These are phyloP conservation scores for Xylaria multiplex DNA, from an alignment of 2,329 filamentous ascomycete genomes.

Conservation along the genomic window DNA sequence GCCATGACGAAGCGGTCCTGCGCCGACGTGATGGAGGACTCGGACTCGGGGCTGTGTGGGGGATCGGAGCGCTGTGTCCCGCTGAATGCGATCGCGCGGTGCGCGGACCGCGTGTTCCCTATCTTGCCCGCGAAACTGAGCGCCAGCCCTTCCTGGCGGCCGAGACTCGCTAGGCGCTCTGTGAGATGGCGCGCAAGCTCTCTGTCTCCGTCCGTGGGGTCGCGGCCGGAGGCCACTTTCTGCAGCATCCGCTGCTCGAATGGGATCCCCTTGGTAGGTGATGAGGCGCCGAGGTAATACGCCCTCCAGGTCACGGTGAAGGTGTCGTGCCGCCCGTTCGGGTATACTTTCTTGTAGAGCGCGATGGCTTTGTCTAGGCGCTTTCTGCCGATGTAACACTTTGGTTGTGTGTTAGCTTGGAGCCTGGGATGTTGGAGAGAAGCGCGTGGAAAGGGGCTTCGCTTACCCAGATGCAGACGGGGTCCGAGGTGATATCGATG, in stretches of 20 bases:
- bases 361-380: constrained; percentile 52
- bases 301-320: constrained; percentile 52
- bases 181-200: neutral
- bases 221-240: constrained; percentile 36
- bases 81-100: constrained; percentile 42
- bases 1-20: constrained; percentile 32
- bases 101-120: constrained; percentile 31
- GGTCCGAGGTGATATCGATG: constrained; percentile 30
- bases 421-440: too few species aligned
- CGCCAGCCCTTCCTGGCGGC: constrained; percentile 18
- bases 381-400: constrained; percentile 56
- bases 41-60: neutral
- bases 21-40: neutral
- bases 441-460: constrained; percentile 3
- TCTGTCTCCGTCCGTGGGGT: neutral
- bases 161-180: constrained; percentile 19
- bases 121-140: constrained; percentile 29
- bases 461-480: constrained; percentile 32
- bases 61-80: neutral
- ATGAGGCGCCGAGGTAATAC: constrained; percentile 51
- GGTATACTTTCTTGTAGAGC: constrained; percentile 54
- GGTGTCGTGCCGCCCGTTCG: constrained; percentile 49
- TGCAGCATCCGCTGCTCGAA: constrained; percentile 34
- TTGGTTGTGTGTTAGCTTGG: constrained; percentile 31
- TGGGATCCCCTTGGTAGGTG: constrained; percentile 39